Percentiles rank a stretch among this genome's conserved stretches.
Conservation (phyloP, 2,329 filamentous ascomycete genomes). For the Diaporthe sp. region DNA sequence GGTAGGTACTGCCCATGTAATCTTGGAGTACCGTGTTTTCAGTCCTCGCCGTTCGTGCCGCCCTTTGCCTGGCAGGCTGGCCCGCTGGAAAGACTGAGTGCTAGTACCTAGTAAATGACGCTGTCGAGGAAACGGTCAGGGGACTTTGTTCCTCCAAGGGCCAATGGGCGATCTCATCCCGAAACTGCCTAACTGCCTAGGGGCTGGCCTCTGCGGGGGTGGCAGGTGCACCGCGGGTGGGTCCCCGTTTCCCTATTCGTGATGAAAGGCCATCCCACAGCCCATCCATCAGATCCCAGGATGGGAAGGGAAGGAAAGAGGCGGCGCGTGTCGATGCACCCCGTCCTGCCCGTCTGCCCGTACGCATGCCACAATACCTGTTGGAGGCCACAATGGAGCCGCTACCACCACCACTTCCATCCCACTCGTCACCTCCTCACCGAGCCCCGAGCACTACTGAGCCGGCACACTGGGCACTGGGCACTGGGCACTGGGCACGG, state of each 20-base stretch:
- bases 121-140: conserved; percentile 14
- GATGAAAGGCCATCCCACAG: too few species aligned
- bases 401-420: too few species aligned
- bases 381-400: conserved; percentile 6
- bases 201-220: conserved; percentile 21
- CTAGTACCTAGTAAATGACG: not conserved
- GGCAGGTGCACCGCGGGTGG: conserved; percentile 24
- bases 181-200: conserved; percentile 24
- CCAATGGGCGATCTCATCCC: conserved; percentile 14
- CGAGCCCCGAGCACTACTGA: not conserved
- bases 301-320: not conserved
- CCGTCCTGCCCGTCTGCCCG: too few species aligned
- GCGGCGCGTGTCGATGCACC: not conserved
- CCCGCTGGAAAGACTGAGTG: not conserved
- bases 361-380: not conserved
- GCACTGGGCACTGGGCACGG: not conserved
- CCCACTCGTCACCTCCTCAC: too few species aligned
- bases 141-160: conserved; percentile 12
- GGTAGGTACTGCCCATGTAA: not conserved
- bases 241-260: conserved; percentile 17
- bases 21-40: not conserved
- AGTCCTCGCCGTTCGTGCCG: not conserved
- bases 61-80: conserved; percentile 1
- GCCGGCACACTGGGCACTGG: not conserved
- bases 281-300: conserved; percentile 1